Conservation (phyloP, 148 eudicot genomes). For the Selenicereus undatus region DNA sequence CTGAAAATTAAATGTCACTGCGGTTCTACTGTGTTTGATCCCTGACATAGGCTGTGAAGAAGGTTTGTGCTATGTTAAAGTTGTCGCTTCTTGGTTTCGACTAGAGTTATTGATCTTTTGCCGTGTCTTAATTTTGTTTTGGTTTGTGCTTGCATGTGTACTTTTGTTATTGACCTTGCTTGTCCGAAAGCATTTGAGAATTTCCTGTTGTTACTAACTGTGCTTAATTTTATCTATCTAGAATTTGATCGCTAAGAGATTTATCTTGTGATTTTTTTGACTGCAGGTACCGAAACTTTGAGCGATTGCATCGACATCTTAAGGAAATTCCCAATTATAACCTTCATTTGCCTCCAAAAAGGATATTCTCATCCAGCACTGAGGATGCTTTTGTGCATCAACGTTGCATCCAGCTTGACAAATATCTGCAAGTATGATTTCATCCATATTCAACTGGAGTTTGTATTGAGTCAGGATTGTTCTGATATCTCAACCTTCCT, state of each 20-base stretch:
- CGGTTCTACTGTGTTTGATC: constrained; percentile 11
- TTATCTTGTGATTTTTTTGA: constrained; percentile 15
- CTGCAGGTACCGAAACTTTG: constrained; percentile 90
- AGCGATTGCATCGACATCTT: constrained; percentile 87
- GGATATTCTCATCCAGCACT: constrained; percentile 98
- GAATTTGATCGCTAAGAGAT: constrained; percentile 9
- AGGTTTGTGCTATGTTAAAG: neutral
- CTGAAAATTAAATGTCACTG: neutral
- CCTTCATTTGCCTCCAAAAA: constrained; percentile 93
- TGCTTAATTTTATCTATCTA: neutral
- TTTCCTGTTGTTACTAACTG: neutral
- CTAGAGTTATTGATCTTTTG: neutral
- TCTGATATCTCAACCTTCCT: constrained; percentile 19
- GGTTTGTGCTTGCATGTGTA: neutral
- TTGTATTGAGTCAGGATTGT: neutral
- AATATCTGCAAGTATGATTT: constrained; percentile 73
- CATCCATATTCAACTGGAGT: constrained; percentile 10
- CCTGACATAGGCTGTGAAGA: neutral
- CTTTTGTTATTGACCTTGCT: neutral
- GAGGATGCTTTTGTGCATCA: constrained; percentile 98
- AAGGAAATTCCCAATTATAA: constrained; percentile 96
- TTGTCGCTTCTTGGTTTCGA: neutral
- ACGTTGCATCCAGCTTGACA: constrained; percentile 96
- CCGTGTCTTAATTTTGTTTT: neutral
- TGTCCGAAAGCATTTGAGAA: neutral